Percentiles rank a stretch among this genome's conserved stretches.
Conservation (phyloP, 2,329 filamentous ascomycete genomes). For the Chalaropsis ovoidea region DNA sequence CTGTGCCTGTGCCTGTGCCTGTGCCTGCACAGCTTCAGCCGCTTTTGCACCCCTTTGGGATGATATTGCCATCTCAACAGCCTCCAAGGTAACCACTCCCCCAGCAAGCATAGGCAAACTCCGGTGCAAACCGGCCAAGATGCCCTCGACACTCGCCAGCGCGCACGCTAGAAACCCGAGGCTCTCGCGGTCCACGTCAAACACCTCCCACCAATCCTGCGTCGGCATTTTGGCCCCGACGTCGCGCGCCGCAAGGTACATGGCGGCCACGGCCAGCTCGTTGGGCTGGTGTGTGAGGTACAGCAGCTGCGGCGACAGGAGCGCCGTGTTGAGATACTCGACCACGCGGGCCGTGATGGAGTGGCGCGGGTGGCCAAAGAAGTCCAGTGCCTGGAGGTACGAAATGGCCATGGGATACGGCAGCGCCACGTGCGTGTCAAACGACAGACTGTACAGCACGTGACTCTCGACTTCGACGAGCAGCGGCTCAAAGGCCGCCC, state of each 20-base stretch:
- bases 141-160: constrained; percentile 67
- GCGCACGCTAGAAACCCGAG: constrained; percentile 85
- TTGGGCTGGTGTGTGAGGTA: constrained; percentile 89
- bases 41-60: constrained; percentile 4
- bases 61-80: constrained; percentile 38
- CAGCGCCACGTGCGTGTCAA: constrained; percentile 73
- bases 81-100: constrained; percentile 48
- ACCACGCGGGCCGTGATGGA: constrained; percentile 44
- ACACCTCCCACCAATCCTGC: constrained; percentile 93
- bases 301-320: constrained; percentile 78
- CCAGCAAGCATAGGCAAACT: constrained; percentile 41
- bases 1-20: too few relatives aligned
- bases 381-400: constrained; percentile 81
- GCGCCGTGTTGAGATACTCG: constrained; percentile 72
- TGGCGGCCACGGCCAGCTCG: constrained; percentile 72
- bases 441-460: constrained; percentile 65
- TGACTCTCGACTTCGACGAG: constrained; percentile 67
- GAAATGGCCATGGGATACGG: constrained; percentile 82
- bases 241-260: constrained; percentile 81
- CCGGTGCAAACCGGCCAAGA: constrained; percentile 50
- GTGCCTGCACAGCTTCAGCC: constrained; percentile 27
- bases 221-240: constrained; percentile 66
- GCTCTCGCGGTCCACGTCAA: constrained; percentile 90
- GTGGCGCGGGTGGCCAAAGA: constrained; percentile 34
- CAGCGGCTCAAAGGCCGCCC: constrained; percentile 51